Percentiles rank a stretch among this genome's conserved stretches.
These are phyloP conservation scores for Aspergillus brunneoviolaceus DNA, from an alignment of 2,329 filamentous ascomycete genomes.

Conservation along the genomic window DNA sequence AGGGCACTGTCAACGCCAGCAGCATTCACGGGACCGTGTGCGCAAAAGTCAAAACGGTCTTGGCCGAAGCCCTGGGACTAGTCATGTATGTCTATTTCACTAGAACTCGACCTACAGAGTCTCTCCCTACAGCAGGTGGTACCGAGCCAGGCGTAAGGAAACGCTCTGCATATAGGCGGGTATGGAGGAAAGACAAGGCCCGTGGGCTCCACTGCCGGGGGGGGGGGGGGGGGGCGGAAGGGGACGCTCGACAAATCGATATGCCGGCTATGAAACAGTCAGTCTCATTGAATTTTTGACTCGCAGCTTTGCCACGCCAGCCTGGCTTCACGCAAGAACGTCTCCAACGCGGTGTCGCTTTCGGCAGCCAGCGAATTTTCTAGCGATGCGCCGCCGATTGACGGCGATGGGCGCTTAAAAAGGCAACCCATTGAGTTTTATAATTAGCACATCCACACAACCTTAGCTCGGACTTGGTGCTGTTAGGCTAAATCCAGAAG, in stretches of 20 bases:
- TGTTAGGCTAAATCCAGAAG: not conserved
- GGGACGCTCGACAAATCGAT: conserved; percentile 13
- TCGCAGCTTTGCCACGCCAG: conserved; percentile 21
- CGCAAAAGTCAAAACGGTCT: conserved; percentile 11
- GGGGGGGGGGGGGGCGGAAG: too few relatives aligned
- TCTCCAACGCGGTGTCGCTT: conserved; percentile 8
- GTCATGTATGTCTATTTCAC: not conserved
- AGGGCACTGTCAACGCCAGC: conserved; percentile 11
- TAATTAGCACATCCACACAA: not conserved
- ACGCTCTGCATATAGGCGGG: conserved; percentile 18
- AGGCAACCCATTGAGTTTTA: conserved; percentile 2
- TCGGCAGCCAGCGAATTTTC: conserved; percentile 1
- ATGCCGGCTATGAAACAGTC: conserved; percentile 14
- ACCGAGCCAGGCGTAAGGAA: conserved; percentile 11
- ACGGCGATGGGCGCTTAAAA: conserved; percentile 9
- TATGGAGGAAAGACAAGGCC: conserved; percentile 13
- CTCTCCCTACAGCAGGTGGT: conserved; percentile 4
- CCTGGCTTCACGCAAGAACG: conserved; percentile 19
- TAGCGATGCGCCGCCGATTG: conserved; percentile 4
- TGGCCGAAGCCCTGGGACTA: not conserved
- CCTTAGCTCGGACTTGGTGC: not conserved
- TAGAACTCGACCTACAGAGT: not conserved
- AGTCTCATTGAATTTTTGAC: conserved; percentile 15
- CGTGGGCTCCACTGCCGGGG: conserved; percentile 16
- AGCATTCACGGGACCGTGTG: conserved; percentile 10